Percentiles rank a stretch among this genome's conserved stretches.
Evolutionary conservation across 768 basidiomycete species (phyloP).

Genomic region (Boletus tomentosulus): DNA sequence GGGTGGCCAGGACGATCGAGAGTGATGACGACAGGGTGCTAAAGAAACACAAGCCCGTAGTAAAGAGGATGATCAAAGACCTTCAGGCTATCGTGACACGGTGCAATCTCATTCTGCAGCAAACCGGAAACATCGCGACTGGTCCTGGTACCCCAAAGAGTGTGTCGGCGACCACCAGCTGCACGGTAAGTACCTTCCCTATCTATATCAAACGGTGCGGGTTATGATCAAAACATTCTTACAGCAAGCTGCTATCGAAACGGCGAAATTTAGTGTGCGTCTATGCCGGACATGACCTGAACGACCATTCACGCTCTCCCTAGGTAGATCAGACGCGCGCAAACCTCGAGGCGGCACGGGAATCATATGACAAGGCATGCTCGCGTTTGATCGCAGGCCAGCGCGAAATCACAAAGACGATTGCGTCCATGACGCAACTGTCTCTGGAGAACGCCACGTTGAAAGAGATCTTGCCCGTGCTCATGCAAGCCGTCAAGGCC

Average conservation of each 20-base stretch:
- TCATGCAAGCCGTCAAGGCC: constrained; percentile 16
- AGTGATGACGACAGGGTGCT: constrained; percentile 2
- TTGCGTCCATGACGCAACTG: constrained; percentile 14
- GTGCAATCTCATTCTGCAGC: constrained; percentile 18
- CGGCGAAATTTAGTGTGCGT: constrained; percentile 11
- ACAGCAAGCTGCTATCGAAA: constrained; percentile 11
- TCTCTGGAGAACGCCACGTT: constrained; percentile 19
- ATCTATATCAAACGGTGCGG: neutral
- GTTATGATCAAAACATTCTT: neutral
- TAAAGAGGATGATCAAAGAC: constrained; percentile 13
- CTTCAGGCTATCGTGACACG: constrained; percentile 15
- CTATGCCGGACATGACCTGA: neutral
- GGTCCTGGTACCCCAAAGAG: constrained; percentile 15
- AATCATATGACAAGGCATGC: constrained; percentile 12
- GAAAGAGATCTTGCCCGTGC: constrained; percentile 15
- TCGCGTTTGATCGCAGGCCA: constrained; percentile 15
- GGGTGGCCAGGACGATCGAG: constrained; percentile 3
- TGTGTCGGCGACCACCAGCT: constrained; percentile 2
- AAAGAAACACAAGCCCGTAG: constrained; percentile 1
- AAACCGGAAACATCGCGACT: constrained; percentile 10
- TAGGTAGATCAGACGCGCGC: constrained; percentile 20
- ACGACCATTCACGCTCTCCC: neutral
- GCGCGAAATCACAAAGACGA: constrained; percentile 18
- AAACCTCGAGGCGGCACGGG: constrained; percentile 17
- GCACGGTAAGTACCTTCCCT: neutral